A percentile compares a stretch with the other conserved stretches of the same genome.
Conservation (phyloP, 208 protist genomes). For the Crithidia fasciculata region DNA sequence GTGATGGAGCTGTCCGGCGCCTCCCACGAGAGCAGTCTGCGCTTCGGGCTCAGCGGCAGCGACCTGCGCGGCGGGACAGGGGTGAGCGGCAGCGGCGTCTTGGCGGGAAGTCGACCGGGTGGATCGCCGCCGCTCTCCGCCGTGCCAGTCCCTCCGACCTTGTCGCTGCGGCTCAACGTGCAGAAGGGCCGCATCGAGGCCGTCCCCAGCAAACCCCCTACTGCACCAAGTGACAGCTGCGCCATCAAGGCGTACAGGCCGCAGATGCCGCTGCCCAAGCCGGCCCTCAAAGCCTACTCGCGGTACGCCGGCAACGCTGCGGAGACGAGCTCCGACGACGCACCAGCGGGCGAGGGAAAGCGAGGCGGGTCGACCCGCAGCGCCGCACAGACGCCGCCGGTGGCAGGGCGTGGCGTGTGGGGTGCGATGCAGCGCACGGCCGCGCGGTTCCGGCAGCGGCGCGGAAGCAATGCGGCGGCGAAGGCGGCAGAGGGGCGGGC, state of each 20-base stretch:
- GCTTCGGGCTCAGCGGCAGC: neutral
- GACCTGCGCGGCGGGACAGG: neutral
- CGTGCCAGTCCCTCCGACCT: neutral
- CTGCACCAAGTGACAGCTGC: neutral
- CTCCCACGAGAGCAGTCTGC: neutral
- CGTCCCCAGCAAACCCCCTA: neutral
- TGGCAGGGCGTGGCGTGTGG: neutral
- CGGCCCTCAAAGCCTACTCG: slow-evolving; percentile 27
- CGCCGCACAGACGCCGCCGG: too few species aligned
- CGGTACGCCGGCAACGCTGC: slow-evolving; percentile 14
- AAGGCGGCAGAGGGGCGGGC: neutral
- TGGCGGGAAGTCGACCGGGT: neutral
- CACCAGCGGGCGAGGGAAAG: neutral
- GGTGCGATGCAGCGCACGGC: neutral
- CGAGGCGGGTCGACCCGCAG: neutral
- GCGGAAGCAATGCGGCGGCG: neutral
- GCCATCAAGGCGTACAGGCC: slow-evolving; percentile 15
- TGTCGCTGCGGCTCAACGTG: slow-evolving; percentile 26
- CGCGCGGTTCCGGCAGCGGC: neutral
- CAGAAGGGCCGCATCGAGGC: slow-evolving; percentile 26
- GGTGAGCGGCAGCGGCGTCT: neutral
- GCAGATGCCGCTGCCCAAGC: slow-evolving; percentile 28
- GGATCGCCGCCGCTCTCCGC: too few species aligned
- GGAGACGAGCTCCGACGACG: neutral
- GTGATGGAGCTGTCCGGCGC: neutral